phyloP scores from a whole-genome alignment of 2,329 filamentous ascomycete genomes.

The Cryphonectria japonica region DNA sequence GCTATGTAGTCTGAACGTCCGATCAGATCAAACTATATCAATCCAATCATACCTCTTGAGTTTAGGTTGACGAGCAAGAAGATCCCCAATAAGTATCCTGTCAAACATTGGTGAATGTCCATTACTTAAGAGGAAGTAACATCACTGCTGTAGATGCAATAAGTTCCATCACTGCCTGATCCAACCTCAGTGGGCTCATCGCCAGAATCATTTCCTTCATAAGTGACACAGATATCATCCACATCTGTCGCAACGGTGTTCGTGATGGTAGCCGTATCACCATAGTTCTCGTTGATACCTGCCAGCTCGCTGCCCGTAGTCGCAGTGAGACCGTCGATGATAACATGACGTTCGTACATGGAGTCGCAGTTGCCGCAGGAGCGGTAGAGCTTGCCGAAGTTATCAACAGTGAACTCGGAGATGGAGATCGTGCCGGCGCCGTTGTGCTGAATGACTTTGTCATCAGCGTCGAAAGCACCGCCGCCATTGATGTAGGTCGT shows the following conservation, averaged over 20 bases:
- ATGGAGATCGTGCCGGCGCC: constrained; percentile 40
- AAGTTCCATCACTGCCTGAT: constrained; percentile 26
- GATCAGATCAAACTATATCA: not conserved
- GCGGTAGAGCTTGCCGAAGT: constrained; percentile 54
- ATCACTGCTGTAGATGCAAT: constrained; percentile 26
- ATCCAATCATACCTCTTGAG: not conserved
- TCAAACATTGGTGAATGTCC: not conserved
- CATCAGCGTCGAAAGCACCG: constrained; percentile 41
- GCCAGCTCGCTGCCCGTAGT: constrained; percentile 27
- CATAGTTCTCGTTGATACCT: constrained; percentile 29
- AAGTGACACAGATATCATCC: constrained; percentile 28
- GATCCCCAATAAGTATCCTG: not conserved
- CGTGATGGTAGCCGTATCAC: constrained; percentile 37
- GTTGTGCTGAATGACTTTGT: constrained; percentile 46
- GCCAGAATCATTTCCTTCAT: constrained; percentile 25
- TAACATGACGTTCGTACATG: constrained; percentile 49
- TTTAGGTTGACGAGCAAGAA: not conserved
- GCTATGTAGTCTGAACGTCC: not conserved
- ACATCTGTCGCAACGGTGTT: constrained; percentile 27
- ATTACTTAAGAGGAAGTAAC: constrained; percentile 2
- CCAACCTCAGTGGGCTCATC: constrained; percentile 29
- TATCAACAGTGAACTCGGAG: constrained; percentile 45
- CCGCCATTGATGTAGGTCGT: constrained; percentile 45
- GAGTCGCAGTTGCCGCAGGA: constrained; percentile 50
- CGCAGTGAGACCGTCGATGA: constrained; percentile 46